Base-by-base conservation (phyloP, 345 rosid species). In the Moringa oleifera region DNA sequence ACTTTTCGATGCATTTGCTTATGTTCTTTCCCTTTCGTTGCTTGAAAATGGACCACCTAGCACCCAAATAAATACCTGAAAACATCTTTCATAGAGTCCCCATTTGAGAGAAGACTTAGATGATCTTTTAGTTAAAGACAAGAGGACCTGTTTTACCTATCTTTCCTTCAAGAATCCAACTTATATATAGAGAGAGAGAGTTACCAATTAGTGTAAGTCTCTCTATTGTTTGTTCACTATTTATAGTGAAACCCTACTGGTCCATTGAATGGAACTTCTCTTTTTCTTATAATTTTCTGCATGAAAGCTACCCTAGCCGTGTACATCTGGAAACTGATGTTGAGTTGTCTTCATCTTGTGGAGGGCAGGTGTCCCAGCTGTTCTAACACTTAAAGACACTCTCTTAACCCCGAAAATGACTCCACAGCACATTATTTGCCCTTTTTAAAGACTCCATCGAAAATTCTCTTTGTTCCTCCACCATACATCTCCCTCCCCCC, bases 1-100 rank as follows among this genome's bases (percentile, higher is more conserved):
- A 68, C 77, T 63, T 71, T 75, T 64, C 25, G 51, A 33, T 55
- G 62, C 62, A 63, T 66, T 64, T 66, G 59, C 61, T 59, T 23
- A 3, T 60, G 55, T 57, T 61, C 66, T 65, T 65, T 62, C 71
- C 49, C 66, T 62, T 61, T 68, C 66, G 50, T 37, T 53, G 23
- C 33, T 25, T n/a, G n/a, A n/a, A n/a, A 21, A 61, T 62, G 58
- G 75, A 33, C 65, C 71, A 55, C 60, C 9, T 46, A n/a, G n/a
- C n/a, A n/a, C n/a, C n/a, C n/a, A n/a, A n/a, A n/a, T n/a, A n/a
- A n/a, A n/a, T n/a, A n/a, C n/a, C n/a, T n/a, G n/a, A n/a, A n/a
- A n/a, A n/a, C n/a, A n/a, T n/a, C n/a, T n/a, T n/a, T n/a, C n/a
- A n/a, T n/a, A n/a, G n/a, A n/a, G n/a, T n/a, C n/a, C n/a, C n/a